These are phyloP conservation scores for Metschnikowia drakensbergensis DNA, from an alignment of 805 yeast genomes.

Conservation along the genomic window DNA sequence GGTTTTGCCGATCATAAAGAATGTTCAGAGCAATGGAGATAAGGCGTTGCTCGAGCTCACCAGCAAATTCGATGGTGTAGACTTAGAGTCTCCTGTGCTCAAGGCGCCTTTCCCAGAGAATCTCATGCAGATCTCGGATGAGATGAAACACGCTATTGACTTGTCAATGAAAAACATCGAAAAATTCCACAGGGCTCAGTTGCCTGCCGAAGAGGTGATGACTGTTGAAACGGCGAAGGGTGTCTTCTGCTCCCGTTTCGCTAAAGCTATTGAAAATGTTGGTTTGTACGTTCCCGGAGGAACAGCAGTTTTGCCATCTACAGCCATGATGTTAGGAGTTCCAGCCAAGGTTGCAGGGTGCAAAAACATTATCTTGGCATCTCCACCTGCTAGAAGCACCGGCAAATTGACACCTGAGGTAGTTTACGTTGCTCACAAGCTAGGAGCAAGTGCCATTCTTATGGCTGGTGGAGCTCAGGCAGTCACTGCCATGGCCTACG, in stretches of 20 bases:
- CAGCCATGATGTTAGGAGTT: conserved; percentile 96
- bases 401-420: conserved; percentile 96
- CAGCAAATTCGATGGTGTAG: conserved; percentile 85
- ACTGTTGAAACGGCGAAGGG: conserved; percentile 93
- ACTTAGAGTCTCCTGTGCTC: conserved; percentile 66
- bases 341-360: conserved; percentile 99
- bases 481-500: conserved; percentile 97
- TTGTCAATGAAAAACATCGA: conserved; percentile 83
- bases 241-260: conserved; percentile 88
- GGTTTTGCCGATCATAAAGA: conserved; percentile 83
- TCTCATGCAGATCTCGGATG: conserved; percentile 67
- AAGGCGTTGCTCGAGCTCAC: conserved; percentile 85
- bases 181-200: conserved; percentile 91
- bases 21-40: conserved; percentile 77
- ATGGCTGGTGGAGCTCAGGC: conserved; percentile 99
- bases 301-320: conserved; percentile 95
- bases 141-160: conserved; percentile 81
- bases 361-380: conserved; percentile 83
- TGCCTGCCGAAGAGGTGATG: conserved; percentile 63
- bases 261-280: conserved; percentile 90
- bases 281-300: conserved; percentile 99
- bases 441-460: conserved; percentile 86
- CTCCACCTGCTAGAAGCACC: conserved; percentile 87
- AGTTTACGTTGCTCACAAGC: conserved; percentile 92
- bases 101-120: conserved; percentile 84